Percentiles rank a stretch among this genome's conserved stretches.
These are phyloP conservation scores for Exophiala sp. DNA, from an alignment of 2,329 filamentous ascomycete genomes.

Conservation along the genomic window DNA sequence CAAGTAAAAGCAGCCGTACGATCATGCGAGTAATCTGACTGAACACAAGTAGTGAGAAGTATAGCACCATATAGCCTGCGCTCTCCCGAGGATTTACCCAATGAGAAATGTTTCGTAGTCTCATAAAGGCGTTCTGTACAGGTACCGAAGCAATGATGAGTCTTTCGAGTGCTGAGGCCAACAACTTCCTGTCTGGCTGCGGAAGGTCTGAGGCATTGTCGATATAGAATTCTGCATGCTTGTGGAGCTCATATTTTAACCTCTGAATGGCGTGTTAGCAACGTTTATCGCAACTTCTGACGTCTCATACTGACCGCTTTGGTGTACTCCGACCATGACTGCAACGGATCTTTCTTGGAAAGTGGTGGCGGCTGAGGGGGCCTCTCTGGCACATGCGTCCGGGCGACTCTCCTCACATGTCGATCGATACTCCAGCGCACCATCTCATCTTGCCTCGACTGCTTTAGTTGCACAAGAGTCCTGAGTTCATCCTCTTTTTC, in stretches of 20 bases:
- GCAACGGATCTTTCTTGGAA: too few species aligned
- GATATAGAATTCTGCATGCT: too few species aligned
- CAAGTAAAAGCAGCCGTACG: conserved; percentile 1
- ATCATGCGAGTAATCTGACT: conserved; percentile 6
- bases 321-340: too few species aligned
- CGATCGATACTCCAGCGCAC: conserved; percentile 19
- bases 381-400: too few species aligned
- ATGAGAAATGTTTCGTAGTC: conserved; percentile 7
- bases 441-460: conserved; percentile 16
- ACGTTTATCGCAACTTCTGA: too few species aligned
- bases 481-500: conserved; percentile 1
- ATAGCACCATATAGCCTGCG: conserved; percentile 13
- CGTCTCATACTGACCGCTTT: too few species aligned
- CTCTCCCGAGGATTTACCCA: conserved; percentile 13
- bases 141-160: conserved; percentile 12
- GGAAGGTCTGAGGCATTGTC: neutral
- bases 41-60: conserved; percentile 15
- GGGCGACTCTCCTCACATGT: conserved; percentile 13
- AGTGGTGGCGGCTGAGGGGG: too few species aligned
- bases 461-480: conserved; percentile 14
- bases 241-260: too few species aligned
- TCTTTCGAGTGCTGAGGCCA: conserved; percentile 10
- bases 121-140: conserved; percentile 13
- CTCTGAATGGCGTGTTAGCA: too few species aligned
- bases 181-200: conserved; percentile 1